Evolutionary conservation across 371 early-diverging fungal genomes (phyloP), one percentile per base, ranked within the genome.

Genomic region (Parasitella parasitica): DNA sequence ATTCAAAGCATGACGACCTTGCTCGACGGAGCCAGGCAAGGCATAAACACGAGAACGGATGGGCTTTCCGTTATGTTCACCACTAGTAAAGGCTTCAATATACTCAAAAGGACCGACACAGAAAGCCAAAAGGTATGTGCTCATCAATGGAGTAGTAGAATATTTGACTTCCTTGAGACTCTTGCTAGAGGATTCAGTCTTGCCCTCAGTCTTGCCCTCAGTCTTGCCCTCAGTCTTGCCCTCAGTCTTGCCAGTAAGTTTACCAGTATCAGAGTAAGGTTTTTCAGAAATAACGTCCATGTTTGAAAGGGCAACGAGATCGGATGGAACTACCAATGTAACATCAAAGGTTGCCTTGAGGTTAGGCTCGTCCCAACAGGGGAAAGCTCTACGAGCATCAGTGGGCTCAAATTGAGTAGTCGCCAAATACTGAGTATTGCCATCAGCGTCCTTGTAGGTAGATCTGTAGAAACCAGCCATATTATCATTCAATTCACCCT

Each of bases 361-460:
- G 26, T 86, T 84, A 63, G 95, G 95, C 75, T 94, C 91, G 73
- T 94, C 90, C 89, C 92, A 97, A 79, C 94, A 96, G 2, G 98
- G 98, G 78, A 97, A 92, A 18, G 91, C 93, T 48, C 91, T 84
- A 62, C 97, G 87, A 52, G 94, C 93, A 81, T 92, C 91, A 4
- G 95, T 94, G 4, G 97, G 86, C 73, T 97, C 96, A 73, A 96
- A 97, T 72, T 97, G 96, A 7, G 96, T 96, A 22, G 89, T 91
- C 7, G 89, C 93, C 74, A 94, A 79, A 67, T 85, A 86, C 32
- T 88, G 85, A 28, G 84, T 86, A 56, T 85, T 79, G 59, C 89
- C 91, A 20, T 90, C 76, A 15, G 76, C 78, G 63, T 89, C 92
- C 60, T 87, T 91, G 81, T 93, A 95, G 20, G 83, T 76, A 34